Evolutionary conservation across 768 basidiomycete genomes (phyloP), one percentile per base, ranked within the genome.

Genomic region (Lactarius hatsudake): DNA sequence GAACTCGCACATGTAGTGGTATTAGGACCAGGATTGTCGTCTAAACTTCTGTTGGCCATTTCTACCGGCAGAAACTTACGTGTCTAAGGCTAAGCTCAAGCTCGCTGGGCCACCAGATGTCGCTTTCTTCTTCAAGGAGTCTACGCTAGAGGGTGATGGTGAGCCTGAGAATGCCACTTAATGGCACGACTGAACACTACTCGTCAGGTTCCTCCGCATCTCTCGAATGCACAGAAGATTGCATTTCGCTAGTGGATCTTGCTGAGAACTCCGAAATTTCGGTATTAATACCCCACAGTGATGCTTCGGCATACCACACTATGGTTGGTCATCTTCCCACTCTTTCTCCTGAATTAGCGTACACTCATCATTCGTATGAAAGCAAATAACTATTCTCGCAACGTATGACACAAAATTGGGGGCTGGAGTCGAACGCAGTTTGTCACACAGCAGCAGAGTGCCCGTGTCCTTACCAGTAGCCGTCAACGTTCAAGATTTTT

Each of bases 401-500:
- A 85, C 88, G 60, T 98, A 97, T 75, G 79, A 76, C 7, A 91
- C 91, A 0, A 73, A 72, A 7, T 70, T 78, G 1, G 84, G 89
- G 66, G 82, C 87, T 1, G 77, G 77, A 3, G 70, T 88, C 5
- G 76, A 76, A 18, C 83, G 94, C 43, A 83, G 76, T 6, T 75
- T 93, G 32, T 80, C 79, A 45, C 79, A 85, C 36, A 81, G 84
- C 15, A 82, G 84, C 65, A 76, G 81, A 2, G 80, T 96, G 5
- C 81, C 83, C 17, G 87, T 89, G 8, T 83, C 89, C 0, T 80
- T 98, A 4, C 96, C 96, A 0, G 81, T 99, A 54, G 86, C 90
- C 3, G 91, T 98, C 65, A 97, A 96, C 65, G 96, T 98, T 0
- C 92, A 98, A 77, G 97, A 99, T 75, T 96, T 94, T 77, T 98